Conservation (phyloP, 2,329 filamentous ascomycete species). For the Hirsutella thompsonii region DNA sequence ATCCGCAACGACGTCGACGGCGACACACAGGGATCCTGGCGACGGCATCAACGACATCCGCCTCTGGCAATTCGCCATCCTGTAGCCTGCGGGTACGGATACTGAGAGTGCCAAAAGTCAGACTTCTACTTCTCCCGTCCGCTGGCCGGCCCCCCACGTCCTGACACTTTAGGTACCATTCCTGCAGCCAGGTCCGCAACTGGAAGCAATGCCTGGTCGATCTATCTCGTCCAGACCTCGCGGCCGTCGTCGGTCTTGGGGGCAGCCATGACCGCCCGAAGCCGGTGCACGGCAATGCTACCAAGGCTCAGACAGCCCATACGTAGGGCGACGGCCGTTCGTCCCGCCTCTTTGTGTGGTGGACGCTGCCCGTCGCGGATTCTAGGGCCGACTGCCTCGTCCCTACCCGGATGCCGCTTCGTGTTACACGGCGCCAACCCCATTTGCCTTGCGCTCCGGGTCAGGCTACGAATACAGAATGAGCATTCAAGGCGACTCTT, state of each 20-base stretch:
- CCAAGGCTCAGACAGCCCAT: no score
- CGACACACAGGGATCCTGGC: neutral
- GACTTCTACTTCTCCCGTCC: no score
- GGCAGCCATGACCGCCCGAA: no score
- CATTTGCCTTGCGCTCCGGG: neutral
- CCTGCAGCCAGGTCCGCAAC: constrained; percentile 1
- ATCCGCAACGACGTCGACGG: neutral
- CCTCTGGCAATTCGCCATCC: no score
- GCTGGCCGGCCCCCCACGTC: no score
- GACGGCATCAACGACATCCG: no score
- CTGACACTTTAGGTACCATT: neutral
- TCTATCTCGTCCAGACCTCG: neutral
- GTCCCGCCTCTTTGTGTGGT: no score
- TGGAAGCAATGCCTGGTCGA: neutral
- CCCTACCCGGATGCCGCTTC: neutral
- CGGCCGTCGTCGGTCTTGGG: no score
- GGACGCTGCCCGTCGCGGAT: no score
- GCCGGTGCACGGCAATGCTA: no score
- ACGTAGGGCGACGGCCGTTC: no score
- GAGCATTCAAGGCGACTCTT: neutral
- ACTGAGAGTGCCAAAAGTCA: neutral
- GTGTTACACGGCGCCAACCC: neutral
- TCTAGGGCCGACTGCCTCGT: no score
- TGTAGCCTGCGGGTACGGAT: neutral
- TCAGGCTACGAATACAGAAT: neutral